Evolutionary conservation across 805 yeast species (phyloP).

Genomic region (Osmozyma mogii): DNA sequence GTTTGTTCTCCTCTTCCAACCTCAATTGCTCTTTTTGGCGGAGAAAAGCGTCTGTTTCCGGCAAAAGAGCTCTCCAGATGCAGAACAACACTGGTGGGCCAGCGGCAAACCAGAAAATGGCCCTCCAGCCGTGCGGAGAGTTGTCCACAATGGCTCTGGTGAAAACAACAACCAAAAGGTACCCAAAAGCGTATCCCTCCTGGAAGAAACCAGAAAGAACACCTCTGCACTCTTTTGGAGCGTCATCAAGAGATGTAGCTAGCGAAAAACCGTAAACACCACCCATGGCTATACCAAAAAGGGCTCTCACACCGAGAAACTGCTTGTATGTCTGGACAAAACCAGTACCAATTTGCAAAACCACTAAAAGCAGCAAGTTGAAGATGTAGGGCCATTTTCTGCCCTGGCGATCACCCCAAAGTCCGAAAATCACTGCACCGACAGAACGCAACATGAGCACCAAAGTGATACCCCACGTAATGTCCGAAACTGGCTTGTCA

Average conservation of each 20-base stretch:
- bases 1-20: slow-evolving; percentile 2
- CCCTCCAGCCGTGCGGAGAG: slow-evolving; percentile 52
- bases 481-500: slow-evolving; percentile 37
- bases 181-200: slow-evolving; percentile 74
- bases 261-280: slow-evolving; percentile 61
- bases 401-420: slow-evolving; percentile 52
- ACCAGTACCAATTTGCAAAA: slow-evolving; percentile 57
- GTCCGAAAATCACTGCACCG: slow-evolving; percentile 58
- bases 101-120: slow-evolving; percentile 64
- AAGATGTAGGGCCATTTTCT: slow-evolving; percentile 50
- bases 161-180: slow-evolving; percentile 56
- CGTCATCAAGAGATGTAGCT: slow-evolving; percentile 60
- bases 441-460: slow-evolving; percentile 63
- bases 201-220: slow-evolving; percentile 63
- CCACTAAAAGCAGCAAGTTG: slow-evolving; percentile 39
- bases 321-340: slow-evolving; percentile 49
- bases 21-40: slow-evolving; percentile 8
- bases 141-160: slow-evolving; percentile 47
- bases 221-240: slow-evolving; percentile 51
- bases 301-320: slow-evolving; percentile 54
- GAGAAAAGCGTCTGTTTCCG: slow-evolving; percentile 53
- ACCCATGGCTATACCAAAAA: slow-evolving; percentile 66
- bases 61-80: slow-evolving; percentile 46
- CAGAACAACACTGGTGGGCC: slow-evolving; percentile 56
- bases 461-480: slow-evolving; percentile 65